A percentile compares a stretch with the other conserved stretches of the same genome.
These are phyloP conservation scores for Saccharomycopsis sp. DNA, from an alignment of 805 yeast species.

Conservation along the genomic window DNA sequence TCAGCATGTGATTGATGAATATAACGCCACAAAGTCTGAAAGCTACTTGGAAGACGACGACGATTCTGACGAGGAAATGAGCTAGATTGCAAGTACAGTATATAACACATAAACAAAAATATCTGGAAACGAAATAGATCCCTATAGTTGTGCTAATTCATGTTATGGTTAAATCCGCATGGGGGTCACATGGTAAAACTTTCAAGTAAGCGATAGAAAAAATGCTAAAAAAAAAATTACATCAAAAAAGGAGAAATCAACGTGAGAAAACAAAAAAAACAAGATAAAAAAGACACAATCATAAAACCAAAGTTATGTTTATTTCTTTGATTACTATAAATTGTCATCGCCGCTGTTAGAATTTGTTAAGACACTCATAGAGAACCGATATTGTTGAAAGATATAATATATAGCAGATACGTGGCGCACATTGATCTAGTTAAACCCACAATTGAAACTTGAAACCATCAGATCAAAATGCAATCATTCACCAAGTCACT, in stretches of 20 bases:
- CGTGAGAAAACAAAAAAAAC: too few species aligned
- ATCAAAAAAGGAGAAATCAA: neutral
- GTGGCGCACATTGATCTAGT: neutral
- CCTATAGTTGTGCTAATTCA: neutral
- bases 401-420: neutral
- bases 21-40: conserved; percentile 61
- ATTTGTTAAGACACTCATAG: too few species aligned
- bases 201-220: neutral
- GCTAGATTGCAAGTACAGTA: neutral
- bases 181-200: neutral
- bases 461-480: neutral
- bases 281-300: neutral
- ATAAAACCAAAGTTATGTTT: neutral
- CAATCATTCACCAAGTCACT: conserved; percentile 16
- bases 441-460: neutral
- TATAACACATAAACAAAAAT: neutral
- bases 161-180: neutral
- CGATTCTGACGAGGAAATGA: neutral
- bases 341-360: neutral
- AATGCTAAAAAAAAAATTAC: neutral
- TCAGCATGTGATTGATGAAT: conserved; percentile 68
- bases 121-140: too few species aligned
- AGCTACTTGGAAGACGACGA: conserved; percentile 26
- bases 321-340: neutral
- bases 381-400: too few species aligned